Evolutionary conservation across 305 asterid genomes (phyloP).

Genomic region (Rubia balearica): DNA sequence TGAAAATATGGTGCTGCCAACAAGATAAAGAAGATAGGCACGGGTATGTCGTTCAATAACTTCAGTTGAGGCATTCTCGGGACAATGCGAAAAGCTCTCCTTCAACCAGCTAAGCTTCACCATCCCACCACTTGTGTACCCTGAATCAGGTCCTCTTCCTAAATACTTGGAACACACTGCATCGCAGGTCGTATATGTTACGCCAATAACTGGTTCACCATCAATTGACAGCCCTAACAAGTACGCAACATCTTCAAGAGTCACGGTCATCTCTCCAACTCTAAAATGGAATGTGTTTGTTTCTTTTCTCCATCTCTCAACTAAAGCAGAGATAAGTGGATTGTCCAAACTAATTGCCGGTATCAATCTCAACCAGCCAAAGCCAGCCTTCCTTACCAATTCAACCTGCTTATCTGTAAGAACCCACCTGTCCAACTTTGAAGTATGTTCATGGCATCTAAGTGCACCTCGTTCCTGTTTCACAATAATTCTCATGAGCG

Average conservation of each 20-base stretch:
- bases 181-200: conserved; percentile 59
- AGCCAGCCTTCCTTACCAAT: conserved; percentile 80
- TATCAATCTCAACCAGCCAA: conserved; percentile 74
- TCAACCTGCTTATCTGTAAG: conserved; percentile 75
- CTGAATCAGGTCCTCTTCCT: conserved; percentile 45
- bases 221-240: conserved; percentile 81
- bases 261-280: conserved; percentile 88
- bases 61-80: conserved; percentile 53
- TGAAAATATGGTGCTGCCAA: conserved; percentile 87
- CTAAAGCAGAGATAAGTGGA: conserved; percentile 89
- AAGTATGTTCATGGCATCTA: conserved; percentile 95
- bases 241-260: conserved; percentile 88
- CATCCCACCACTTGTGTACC: conserved; percentile 64
- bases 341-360: conserved; percentile 96
- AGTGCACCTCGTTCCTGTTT: conserved; percentile 88
- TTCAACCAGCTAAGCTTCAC: conserved; percentile 96
- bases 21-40: conserved; percentile 87
- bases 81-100: conserved; percentile 71
- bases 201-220: conserved; percentile 88
- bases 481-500: background rate
- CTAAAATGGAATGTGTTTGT: conserved; percentile 88
- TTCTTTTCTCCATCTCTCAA: conserved; percentile 94
- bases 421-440: conserved; percentile 90
- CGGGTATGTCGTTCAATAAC: conserved; percentile 66
- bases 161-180: conserved; percentile 39